phyloP scores from a whole-genome alignment of 495 filamentous ascomycete genomes.

The Trichoderma reesei region DNA sequence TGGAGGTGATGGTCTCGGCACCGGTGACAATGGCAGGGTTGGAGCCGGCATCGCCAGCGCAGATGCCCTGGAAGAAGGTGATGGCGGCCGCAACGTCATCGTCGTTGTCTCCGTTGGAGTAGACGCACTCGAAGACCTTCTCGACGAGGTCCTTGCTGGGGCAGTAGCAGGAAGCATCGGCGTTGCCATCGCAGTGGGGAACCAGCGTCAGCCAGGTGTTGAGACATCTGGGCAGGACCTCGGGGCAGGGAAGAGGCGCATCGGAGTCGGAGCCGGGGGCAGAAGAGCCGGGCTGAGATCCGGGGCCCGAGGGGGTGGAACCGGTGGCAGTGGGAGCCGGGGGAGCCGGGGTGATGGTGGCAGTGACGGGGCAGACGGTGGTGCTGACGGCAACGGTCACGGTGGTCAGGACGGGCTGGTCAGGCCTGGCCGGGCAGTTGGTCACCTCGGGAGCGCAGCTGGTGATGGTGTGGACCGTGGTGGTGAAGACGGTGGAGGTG shows the following conservation, averaged over 20 bases:
- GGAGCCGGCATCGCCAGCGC: constrained; percentile 57
- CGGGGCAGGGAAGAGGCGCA: constrained; percentile 51
- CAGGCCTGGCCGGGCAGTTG: constrained; percentile 48
- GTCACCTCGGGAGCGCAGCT: constrained; percentile 47
- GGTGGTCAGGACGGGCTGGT: constrained; percentile 20
- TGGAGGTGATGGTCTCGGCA: constrained; percentile 44
- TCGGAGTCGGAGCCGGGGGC: constrained; percentile 25
- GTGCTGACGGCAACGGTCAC: constrained; percentile 54
- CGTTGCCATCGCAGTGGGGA: constrained; percentile 68
- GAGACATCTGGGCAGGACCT: constrained; percentile 75
- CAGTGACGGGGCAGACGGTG: constrained; percentile 45
- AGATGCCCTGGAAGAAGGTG: constrained; percentile 85
- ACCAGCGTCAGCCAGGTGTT: constrained; percentile 80
- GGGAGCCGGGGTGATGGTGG: constrained; percentile 25
- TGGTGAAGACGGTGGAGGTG: constrained; percentile 52
- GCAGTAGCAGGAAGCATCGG: constrained; percentile 80
- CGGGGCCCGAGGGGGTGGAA: constrained; percentile 25
- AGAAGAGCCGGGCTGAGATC: constrained; percentile 21
- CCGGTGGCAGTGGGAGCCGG: constrained; percentile 9
- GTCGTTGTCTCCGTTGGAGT: constrained; percentile 59
- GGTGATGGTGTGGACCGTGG: constrained; percentile 48
- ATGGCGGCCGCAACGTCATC: constrained; percentile 60
- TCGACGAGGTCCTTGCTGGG: constrained; percentile 62
- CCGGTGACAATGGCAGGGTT: constrained; percentile 83
- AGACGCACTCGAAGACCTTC: constrained; percentile 73